Evolutionary conservation across 1,284 basidiomycete species (phyloP), one percentile per base, ranked within the genome.

Genomic region (Trametes polyzona): DNA sequence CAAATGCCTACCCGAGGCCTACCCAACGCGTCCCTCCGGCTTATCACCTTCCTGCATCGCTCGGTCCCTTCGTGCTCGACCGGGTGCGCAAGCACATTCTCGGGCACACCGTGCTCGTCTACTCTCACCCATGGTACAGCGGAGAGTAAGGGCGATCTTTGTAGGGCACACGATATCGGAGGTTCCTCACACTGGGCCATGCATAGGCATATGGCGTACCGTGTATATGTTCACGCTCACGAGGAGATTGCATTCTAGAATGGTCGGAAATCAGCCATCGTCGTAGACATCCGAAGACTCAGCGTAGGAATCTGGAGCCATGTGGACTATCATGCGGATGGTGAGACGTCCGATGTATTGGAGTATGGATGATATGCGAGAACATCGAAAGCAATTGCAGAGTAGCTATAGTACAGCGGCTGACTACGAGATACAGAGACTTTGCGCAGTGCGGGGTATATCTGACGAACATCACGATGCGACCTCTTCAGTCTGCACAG

Each of bases 11-110:
- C n/a, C n/a, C n/a, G n/a, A n/a, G n/a, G 76, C 63, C 78, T n/a
- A n/a, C n/a, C 81, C 57, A 85, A 71, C 9, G 84, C 84, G 56
- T 87, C 84, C 21, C 74, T 69, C 44, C 84, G 75, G 59, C 82
- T 83, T 63, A 86, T 83, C 19, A 71, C 71, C 61, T 72, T 74
- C 61, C 74, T 65, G 59, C 84, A 87, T 1, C 82, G 83, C 9
- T 82, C 82, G 30, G 71, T 63, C n/a, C 67, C 75, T 52, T 70
- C 73, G 2, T 79, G 72, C 37, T 71, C 66, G 2, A 47, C 24
- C 43, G 35, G 75, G 26, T 82, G 82, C 17, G 65, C 71, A 66
- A 71, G 24, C 35, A 52, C 21, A 30, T 57, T n/a, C 57, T 47
- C 51, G 16, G 33, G 52, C 33, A 56, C 53, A 4, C 57, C 57